Percentiles rank a stretch among this genome's conserved stretches.
Conservation (phyloP, 495 filamentous ascomycete genomes). For the Astrothelium macrocarpum region DNA sequence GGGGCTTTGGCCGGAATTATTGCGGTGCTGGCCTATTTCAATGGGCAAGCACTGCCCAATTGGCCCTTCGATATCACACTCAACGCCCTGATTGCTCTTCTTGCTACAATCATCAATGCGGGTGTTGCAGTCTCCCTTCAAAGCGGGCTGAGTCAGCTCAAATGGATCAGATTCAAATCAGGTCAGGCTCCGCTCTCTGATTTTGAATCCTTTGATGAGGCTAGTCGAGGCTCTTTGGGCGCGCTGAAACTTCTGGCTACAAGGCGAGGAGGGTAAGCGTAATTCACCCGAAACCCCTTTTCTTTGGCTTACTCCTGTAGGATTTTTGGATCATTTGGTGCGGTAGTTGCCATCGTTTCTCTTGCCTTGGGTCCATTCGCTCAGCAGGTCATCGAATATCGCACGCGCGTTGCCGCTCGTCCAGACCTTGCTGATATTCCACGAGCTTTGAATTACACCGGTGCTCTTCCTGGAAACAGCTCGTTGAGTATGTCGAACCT, state of each 20-base stretch:
- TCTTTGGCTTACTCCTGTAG: neutral
- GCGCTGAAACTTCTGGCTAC: neutral
- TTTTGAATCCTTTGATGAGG: neutral
- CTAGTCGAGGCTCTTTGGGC: neutral
- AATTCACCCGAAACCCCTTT: neutral
- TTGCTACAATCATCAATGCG: neutral
- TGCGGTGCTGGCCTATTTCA: neutral
- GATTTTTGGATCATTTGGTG: neutral
- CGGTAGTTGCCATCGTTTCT: neutral
- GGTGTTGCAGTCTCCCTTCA: neutral
- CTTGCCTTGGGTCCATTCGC: neutral
- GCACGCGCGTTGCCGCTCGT: neutral
- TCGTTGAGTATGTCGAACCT: neutral
- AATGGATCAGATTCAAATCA: slow-evolving; percentile 2
- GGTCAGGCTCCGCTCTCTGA: neutral
- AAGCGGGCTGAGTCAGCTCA: neutral
- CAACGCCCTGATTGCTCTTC: neutral
- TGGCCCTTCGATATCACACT: slow-evolving; percentile 1
- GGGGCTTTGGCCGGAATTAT: neutral
- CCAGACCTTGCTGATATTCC: neutral
- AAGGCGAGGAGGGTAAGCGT: neutral
- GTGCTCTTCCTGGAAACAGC: slow-evolving; percentile 1
- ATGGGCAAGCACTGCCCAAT: neutral
- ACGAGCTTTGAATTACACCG: slow-evolving; percentile 1
- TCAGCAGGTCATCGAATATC: slow-evolving; percentile 1